Base-by-base conservation (phyloP, 2,329 filamentous ascomycete species). In the Alternaria ethzedia region DNA sequence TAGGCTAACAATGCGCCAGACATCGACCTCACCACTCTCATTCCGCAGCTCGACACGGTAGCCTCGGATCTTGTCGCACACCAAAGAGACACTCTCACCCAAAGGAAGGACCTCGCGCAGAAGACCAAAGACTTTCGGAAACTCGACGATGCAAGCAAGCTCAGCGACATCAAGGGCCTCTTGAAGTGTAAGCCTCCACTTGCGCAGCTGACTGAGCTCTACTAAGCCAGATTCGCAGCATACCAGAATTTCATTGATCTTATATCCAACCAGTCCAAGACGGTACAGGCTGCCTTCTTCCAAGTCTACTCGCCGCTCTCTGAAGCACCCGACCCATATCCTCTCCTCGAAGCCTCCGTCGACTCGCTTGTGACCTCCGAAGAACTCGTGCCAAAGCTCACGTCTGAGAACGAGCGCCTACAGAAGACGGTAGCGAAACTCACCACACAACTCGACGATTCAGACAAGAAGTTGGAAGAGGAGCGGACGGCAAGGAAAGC, bases 41-140 rank as follows among this genome's bases (percentile, higher is more conserved):
- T 97, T 65, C 91, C 93, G 30, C 92, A 88, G 69, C 90, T 99
- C 67, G 96, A 99, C 81, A 91, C 90, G 63, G 95, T 94, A 4
- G 96, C 96, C n/a, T 95, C 94, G 11, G 96, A 98, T 74, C 93
- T 99, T 66, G 93, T 98, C 56, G 85, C 91, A 51, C 94, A 97
- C 78, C 96, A 99, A 78, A 89, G 94, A 73, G 96, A 98, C 80
- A 93, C 95, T n/a, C 91, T 97, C 5, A 90, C 97, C 0, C 95
- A 99, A 79, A 88, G 96, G 57, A 99, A 99, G 78, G 96, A 99
- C 65, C 85, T 99, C 20, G 96, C 96, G n/a, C 94, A 97, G 78
- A 98, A 97, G 85, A 99, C 96, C 1, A 99, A 99, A 76, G 95
- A 98, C 74, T 99, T 98, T 73, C 87, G 94, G 65, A 98, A 97